Evolutionary conservation across 768 basidiomycete species (phyloP).

Genomic region (Amyloporia xantha): DNA sequence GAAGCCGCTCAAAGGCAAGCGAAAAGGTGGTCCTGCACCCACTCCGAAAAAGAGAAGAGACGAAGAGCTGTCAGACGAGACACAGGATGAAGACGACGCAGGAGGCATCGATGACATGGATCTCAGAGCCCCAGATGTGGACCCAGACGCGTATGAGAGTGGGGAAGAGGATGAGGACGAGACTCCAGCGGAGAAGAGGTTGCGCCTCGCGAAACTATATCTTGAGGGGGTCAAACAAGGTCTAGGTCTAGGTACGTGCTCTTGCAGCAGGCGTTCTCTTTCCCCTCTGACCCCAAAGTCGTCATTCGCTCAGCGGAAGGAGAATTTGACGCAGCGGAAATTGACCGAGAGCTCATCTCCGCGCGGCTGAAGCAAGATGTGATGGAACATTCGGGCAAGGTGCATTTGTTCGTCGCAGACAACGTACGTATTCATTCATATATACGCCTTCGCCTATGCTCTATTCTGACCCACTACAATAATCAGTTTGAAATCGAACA

Average conservation of each 20-base stretch:
- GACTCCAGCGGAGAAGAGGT: slow-evolving; percentile 88
- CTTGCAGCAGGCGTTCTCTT: no score
- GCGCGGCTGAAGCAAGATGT: slow-evolving; percentile 90
- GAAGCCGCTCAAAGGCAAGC: slow-evolving; percentile 12
- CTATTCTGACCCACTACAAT: neutral
- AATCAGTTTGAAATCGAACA: slow-evolving; percentile 50
- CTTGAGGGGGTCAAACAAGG: slow-evolving; percentile 75
- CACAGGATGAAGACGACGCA: slow-evolving; percentile 41
- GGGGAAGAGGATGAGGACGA: slow-evolving; percentile 84
- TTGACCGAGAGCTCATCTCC: slow-evolving; percentile 90
- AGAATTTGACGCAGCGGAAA: slow-evolving; percentile 92
- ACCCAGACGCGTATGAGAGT: slow-evolving; percentile 45
- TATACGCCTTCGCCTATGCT: neutral
- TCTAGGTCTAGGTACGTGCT: slow-evolving; percentile 34
- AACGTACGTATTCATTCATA: slow-evolving; percentile 37
- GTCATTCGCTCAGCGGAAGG: slow-evolving; percentile 68
- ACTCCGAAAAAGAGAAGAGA: slow-evolving; percentile 26
- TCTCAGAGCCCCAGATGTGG: slow-evolving; percentile 47
- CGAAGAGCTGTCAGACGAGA: slow-evolving; percentile 67
- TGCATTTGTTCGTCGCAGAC: slow-evolving; percentile 76
- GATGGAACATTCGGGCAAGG: slow-evolving; percentile 80
- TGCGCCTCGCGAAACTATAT: slow-evolving; percentile 87
- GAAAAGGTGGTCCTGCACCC: neutral
- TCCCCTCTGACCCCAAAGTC: neutral
- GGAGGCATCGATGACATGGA: slow-evolving; percentile 70